Evolutionary conservation across 2,329 filamentous ascomycete species (phyloP).

Genomic region (Aspergillus quadrilineatus): DNA sequence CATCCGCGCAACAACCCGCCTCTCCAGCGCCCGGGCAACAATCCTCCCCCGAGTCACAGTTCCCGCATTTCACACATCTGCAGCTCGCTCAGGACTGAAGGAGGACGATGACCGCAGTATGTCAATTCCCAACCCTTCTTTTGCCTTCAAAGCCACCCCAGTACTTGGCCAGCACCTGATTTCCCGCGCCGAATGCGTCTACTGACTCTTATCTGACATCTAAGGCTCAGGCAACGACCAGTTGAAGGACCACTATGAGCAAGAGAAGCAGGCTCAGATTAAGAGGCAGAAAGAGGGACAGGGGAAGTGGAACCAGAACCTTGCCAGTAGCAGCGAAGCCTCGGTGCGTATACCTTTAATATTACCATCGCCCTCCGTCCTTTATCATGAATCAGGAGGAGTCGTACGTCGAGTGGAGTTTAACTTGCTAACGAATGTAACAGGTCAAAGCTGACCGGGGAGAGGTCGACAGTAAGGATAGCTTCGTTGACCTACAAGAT

Average conservation of each 20-base stretch:
- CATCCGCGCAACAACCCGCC: conserved; percentile 26
- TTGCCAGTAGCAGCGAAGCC: conserved; percentile 78
- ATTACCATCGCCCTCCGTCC: neutral
- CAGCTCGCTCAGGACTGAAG: conserved; percentile 29
- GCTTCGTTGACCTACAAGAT: conserved; percentile 56
- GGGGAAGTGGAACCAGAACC: conserved; percentile 72
- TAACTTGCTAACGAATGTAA: conserved; percentile 3
- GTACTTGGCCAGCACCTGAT: neutral
- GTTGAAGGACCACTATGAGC: conserved; percentile 46
- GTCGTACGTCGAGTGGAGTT: neutral
- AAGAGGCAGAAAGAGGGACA: conserved; percentile 56
- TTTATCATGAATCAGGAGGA: neutral
- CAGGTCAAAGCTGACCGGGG: conserved; percentile 62
- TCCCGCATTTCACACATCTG: conserved; percentile 32
- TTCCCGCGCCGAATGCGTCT: neutral
- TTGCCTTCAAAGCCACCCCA: too few species aligned
- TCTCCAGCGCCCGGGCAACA: conserved; percentile 18
- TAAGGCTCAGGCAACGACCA: conserved; percentile 41
- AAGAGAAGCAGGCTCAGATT: conserved; percentile 53
- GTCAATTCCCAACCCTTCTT: conserved; percentile 9
- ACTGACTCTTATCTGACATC: neutral
- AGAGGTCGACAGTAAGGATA: conserved; percentile 43
- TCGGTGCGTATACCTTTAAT: conserved; percentile 49
- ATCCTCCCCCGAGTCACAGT: conserved; percentile 15
- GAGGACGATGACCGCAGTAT: conserved; percentile 37